Percentiles rank a stretch among this genome's conserved stretches.
These are phyloP conservation scores for Flammula alnicola DNA, from an alignment of 1,284 basidiomycete genomes.

Conservation along the genomic window DNA sequence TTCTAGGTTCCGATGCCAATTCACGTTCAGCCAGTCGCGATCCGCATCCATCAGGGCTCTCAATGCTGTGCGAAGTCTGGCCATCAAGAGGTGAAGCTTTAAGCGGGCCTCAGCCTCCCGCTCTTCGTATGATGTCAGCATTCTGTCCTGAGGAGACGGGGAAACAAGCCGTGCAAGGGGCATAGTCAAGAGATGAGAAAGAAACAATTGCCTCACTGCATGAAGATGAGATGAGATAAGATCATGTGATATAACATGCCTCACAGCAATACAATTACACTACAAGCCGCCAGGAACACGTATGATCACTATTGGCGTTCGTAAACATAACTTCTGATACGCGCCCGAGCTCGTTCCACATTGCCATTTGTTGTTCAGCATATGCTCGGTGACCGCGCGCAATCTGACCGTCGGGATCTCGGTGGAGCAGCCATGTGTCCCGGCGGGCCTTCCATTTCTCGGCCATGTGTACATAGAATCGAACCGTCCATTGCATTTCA, in stretches of 20 bases:
- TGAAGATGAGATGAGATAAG: no score
- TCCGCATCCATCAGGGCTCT: not conserved
- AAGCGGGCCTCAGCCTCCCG: not conserved
- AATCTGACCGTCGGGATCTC: not conserved
- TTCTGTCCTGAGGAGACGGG: no score
- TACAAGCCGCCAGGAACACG: not conserved
- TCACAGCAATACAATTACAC: not conserved
- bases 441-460: not conserved
- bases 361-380: constrained; percentile 7
- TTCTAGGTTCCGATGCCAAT: not conserved
- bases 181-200: no score
- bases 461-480: constrained; percentile 9
- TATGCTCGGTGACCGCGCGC: not conserved
- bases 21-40: not conserved
- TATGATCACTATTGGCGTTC: not conserved
- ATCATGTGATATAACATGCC: not conserved
- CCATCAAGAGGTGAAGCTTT: not conserved
- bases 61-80: not conserved
- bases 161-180: no score
- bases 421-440: not conserved
- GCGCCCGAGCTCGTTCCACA: constrained; percentile 12
- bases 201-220: no score
- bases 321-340: constrained; percentile 1
- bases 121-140: not conserved
- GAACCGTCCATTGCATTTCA: constrained; percentile 14